A percentile compares a stretch with the other conserved stretches of the same genome.
These are phyloP conservation scores for Ilex asprella DNA, from an alignment of 257 asterid species.

Conservation along the genomic window DNA sequence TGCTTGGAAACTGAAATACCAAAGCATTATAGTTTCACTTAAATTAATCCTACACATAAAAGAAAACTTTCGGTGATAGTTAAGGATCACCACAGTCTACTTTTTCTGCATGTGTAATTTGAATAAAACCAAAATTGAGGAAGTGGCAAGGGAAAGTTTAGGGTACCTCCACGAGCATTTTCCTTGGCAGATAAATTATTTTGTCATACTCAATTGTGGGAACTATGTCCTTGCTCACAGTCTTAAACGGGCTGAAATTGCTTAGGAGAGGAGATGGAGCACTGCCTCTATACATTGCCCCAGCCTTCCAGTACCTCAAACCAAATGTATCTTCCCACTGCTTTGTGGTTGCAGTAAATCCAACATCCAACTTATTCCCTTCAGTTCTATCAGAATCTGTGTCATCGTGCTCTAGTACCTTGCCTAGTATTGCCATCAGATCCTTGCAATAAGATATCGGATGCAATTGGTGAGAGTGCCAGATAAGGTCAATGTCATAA, in stretches of 20 bases:
- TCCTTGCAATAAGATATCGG: slow-evolving; percentile 77
- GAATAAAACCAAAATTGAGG: too few relatives aligned
- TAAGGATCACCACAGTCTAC: background rate
- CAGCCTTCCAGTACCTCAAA: slow-evolving; percentile 86
- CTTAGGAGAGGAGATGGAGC: slow-evolving; percentile 65
- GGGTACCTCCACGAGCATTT: slow-evolving; percentile 62
- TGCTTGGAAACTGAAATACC: too few relatives aligned
- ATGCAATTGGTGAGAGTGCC: slow-evolving; percentile 97
- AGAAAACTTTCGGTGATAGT: too few relatives aligned
- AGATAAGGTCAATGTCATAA: slow-evolving; percentile 90
- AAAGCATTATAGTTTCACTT: too few relatives aligned
- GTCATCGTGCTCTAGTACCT: slow-evolving; percentile 83
- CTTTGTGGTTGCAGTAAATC: slow-evolving; percentile 73
- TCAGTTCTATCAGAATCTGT: slow-evolving; percentile 89
- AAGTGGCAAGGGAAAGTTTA: slow-evolving; percentile 5
- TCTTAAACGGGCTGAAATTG: slow-evolving; percentile 34
- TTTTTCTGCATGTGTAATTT: too few relatives aligned
- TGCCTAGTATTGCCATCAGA: slow-evolving; percentile 64
- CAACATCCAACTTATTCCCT: slow-evolving; percentile 82
- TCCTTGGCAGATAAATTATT: slow-evolving; percentile 30
- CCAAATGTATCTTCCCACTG: slow-evolving; percentile 81
- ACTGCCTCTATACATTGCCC: slow-evolving; percentile 83
- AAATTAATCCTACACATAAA: too few relatives aligned
- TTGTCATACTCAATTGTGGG: slow-evolving; percentile 27
- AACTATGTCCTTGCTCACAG: slow-evolving; percentile 26